Evolutionary conservation across 2,329 filamentous ascomycete genomes (phyloP).

Genomic region (Fusarium sp.): DNA sequence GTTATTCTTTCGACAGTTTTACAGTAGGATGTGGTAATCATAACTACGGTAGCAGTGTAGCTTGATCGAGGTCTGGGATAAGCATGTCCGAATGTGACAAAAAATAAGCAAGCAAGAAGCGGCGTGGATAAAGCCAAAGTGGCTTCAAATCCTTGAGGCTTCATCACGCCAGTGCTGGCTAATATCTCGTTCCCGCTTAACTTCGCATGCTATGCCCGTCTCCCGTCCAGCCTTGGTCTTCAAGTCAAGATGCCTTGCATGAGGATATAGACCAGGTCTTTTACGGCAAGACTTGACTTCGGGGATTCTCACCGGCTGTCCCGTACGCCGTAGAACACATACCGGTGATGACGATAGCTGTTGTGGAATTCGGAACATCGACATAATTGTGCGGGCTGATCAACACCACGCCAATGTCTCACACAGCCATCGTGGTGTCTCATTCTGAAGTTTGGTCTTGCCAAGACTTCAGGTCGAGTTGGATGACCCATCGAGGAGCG

Average conservation of each 20-base stretch:
- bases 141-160: slow-evolving; percentile 14
- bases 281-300: slow-evolving; percentile 18
- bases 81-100: slow-evolving; percentile 7
- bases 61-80: slow-evolving; percentile 11
- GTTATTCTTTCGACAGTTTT: background rate
- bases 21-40: slow-evolving; percentile 16
- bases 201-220: slow-evolving; percentile 38
- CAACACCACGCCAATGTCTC: slow-evolving; percentile 30
- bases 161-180: slow-evolving; percentile 34
- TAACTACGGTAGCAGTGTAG: slow-evolving; percentile 2
- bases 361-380: slow-evolving; percentile 13
- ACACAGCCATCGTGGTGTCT: slow-evolving; percentile 32
- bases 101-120: slow-evolving; percentile 28
- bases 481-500: slow-evolving; percentile 5
- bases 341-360: slow-evolving; percentile 20
- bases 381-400: slow-evolving; percentile 19
- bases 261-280: slow-evolving; percentile 27
- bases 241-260: slow-evolving; percentile 36
- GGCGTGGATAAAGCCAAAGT: slow-evolving; percentile 11
- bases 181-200: slow-evolving; percentile 42
- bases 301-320: slow-evolving; percentile 42
- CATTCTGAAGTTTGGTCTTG: background rate
- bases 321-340: slow-evolving; percentile 28
- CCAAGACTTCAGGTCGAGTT: slow-evolving; percentile 4
- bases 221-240: slow-evolving; percentile 37